Evolutionary conservation across 495 filamentous ascomycete species (phyloP).

Genomic region (Talaromyces liani): DNA sequence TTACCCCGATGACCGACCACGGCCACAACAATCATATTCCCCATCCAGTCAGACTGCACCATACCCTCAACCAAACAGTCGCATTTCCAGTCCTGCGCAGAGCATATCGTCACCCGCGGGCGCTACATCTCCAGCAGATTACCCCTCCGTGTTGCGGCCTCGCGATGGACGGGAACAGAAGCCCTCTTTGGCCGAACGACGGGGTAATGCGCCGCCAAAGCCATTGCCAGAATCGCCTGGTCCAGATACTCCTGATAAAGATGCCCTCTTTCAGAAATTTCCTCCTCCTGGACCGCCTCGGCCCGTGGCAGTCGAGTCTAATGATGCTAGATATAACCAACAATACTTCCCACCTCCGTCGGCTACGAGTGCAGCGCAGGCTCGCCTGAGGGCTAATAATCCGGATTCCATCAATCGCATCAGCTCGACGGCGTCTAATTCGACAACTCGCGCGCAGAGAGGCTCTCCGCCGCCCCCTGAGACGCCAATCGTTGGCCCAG

Average conservation of each 20-base stretch:
- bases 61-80: conserved; percentile 37
- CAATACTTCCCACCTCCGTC: conserved; percentile 61
- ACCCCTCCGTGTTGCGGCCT: conserved; percentile 39
- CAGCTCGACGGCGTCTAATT: conserved; percentile 81
- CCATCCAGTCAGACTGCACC: conserved; percentile 30
- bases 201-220: conserved; percentile 63
- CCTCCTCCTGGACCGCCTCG: conserved; percentile 5
- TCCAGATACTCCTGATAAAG: conserved; percentile 60
- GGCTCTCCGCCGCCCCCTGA: conserved; percentile 94
- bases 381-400: conserved; percentile 35
- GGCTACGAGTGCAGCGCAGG: conserved; percentile 20
- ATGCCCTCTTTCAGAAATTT: conserved; percentile 55
- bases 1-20: conserved; percentile 67
- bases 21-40: conserved; percentile 24
- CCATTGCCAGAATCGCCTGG: conserved; percentile 71
- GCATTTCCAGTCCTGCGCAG: conserved; percentile 27
- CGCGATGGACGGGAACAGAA: conserved; percentile 37
- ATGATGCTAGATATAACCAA: conserved; percentile 38
- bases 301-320: conserved; percentile 11
- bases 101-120: conserved; percentile 20
- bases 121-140: conserved; percentile 30
- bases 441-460: conserved; percentile 84
- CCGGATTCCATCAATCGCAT: conserved; percentile 63
- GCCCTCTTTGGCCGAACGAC: conserved; percentile 56
- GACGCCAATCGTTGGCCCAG: conserved; percentile 76